Evolutionary conservation across 805 yeast species (phyloP), one percentile per base, ranked within the genome.

Genomic region (Wickerhamomyces kurtzmanii): DNA sequence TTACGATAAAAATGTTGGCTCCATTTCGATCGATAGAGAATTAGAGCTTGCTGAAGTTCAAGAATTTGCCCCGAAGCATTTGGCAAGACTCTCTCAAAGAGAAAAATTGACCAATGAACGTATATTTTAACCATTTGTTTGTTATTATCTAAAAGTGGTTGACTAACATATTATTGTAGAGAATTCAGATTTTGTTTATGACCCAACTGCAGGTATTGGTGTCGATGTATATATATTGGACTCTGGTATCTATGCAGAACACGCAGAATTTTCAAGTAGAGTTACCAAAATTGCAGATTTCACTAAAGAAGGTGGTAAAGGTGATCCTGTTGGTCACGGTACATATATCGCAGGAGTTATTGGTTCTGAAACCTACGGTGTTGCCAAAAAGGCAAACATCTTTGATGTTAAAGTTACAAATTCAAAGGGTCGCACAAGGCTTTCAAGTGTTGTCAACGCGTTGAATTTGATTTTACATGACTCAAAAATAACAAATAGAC

Each of bases 311-410:
- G 47, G 48, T 15, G 40, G 41, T 5, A 43, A 34, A 10, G 44
- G 40, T 6, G 59, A 55, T 23, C 41, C 43, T 10, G 57, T 68
- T 43, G 75, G 74, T 4, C 78, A 71, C 42, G 79, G 78, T 1
- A 68, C 75, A 1, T 71, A 68, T 26, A 61, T 71, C 14, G 75
- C 78, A 0, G 76, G 75, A 3, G 47, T 70, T 8, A 50, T 68
- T 22, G 74, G 71, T 0, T 62, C 75, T 2, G 55, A 55, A 21
- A 51, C 68, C 1, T 68, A 54, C 41, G 79, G 79, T 3, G 71
- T 68, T 14, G 62, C 75, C 14, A 72, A 72, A 39, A 49, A 53
- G 33, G 53, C 57, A 20, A 55, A 53, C 28, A 34, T 63, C 23
- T 49, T 65, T 22, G 72, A 67, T 33, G 55, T 61, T 29, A 63